Conservation (phyloP, 2,329 filamentous ascomycete species). For the Periglandula ipomoeae region DNA sequence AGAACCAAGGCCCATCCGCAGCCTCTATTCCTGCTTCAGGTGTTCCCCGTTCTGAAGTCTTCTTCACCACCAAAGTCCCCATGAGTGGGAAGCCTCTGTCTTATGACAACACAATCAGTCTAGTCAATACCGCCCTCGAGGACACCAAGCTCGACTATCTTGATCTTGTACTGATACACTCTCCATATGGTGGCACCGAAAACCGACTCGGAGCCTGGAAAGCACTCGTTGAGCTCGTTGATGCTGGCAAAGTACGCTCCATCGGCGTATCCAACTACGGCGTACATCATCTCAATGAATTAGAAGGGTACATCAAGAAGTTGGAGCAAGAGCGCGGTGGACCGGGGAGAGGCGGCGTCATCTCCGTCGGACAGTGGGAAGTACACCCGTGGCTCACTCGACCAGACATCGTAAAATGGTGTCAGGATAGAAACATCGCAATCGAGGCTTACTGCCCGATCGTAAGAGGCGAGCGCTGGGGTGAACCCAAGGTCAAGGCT, state of each 20-base stretch:
- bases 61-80: slow-evolving; percentile 50
- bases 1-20: slow-evolving; percentile 41
- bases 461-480: slow-evolving; percentile 59
- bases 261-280: slow-evolving; percentile 60
- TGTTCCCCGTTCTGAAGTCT: slow-evolving; percentile 38
- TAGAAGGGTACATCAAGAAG: slow-evolving; percentile 49
- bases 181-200: slow-evolving; percentile 47
- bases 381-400: slow-evolving; percentile 81
- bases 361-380: slow-evolving; percentile 83
- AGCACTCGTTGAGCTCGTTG: slow-evolving; percentile 53
- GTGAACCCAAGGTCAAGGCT: slow-evolving; percentile 54
- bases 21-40: slow-evolving; percentile 32
- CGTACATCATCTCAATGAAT: slow-evolving; percentile 51
- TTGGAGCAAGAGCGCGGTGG: slow-evolving; percentile 53
- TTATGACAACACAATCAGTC: slow-evolving; percentile 56
- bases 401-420: slow-evolving; percentile 74
- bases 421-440: slow-evolving; percentile 50
- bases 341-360: slow-evolving; percentile 56
- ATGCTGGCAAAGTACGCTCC: slow-evolving; percentile 51
- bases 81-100: slow-evolving; percentile 25
- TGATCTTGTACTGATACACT: slow-evolving; percentile 56
- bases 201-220: slow-evolving; percentile 51
- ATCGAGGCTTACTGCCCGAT: slow-evolving; percentile 56
- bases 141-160: slow-evolving; percentile 57
- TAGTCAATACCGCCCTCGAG: slow-evolving; percentile 54